Percentiles rank a stretch among this genome's conserved stretches.
Conservation (phyloP, 768 basidiomycete genomes). For the Sporobolomyces roseus region DNA sequence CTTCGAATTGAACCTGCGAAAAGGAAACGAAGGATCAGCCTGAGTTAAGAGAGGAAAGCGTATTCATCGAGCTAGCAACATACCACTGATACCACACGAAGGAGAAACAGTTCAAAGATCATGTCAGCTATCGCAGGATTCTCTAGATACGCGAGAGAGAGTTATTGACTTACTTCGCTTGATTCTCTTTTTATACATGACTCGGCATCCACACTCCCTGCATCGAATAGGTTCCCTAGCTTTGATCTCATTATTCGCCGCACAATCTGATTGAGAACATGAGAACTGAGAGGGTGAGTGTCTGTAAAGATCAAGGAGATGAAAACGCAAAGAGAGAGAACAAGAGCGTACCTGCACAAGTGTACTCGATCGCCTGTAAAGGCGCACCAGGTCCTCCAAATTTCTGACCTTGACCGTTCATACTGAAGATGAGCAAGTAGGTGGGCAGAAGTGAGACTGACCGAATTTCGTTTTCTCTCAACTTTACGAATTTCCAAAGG, state of each 20-base stretch:
- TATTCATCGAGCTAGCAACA: no score
- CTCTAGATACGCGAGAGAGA: no score
- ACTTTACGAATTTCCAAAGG: no score
- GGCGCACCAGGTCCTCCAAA: constrained; percentile 53
- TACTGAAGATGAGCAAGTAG: constrained; percentile 15
- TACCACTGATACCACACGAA: constrained; percentile 30
- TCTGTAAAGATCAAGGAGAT: background rate
- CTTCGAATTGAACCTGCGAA: constrained; percentile 57
- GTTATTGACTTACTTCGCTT: constrained; percentile 85
- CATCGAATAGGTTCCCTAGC: constrained; percentile 90
- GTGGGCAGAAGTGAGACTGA: background rate
- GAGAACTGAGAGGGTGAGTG: background rate
- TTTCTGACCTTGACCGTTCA: constrained; percentile 44
- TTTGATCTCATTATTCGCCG: constrained; percentile 85
- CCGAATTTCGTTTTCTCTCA: no score
- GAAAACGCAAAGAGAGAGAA: background rate
- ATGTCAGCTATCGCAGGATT: no score
- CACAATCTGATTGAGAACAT: constrained; percentile 64
- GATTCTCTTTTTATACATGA: constrained; percentile 98
- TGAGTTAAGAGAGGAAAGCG: background rate
- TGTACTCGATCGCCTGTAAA: constrained; percentile 40
- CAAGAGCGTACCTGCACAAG: constrained; percentile 56
- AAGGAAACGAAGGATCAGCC: background rate
- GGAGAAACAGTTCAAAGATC: no score
- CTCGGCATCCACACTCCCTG: constrained; percentile 92